These are phyloP conservation scores for Syzygium aromaticum DNA, from an alignment of 345 rosid species.

Conservation along the genomic window DNA sequence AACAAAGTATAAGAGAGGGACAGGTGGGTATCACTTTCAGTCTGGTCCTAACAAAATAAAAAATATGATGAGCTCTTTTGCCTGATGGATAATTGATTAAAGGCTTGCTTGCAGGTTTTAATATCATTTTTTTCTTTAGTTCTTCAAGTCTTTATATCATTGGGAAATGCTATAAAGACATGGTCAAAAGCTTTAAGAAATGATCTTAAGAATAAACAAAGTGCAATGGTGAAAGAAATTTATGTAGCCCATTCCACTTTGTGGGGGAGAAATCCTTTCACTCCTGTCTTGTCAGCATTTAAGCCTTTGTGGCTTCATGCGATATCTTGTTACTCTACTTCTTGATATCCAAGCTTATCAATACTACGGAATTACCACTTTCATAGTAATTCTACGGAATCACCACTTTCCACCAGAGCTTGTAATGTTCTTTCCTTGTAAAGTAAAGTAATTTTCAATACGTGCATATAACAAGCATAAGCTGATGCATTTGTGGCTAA, in stretches of 20 bases:
- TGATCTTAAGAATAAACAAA: not conserved
- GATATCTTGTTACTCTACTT: not conserved
- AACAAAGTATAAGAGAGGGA: not conserved
- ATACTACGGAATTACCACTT: not conserved
- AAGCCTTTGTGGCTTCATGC: not conserved
- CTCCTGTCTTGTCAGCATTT: not conserved
- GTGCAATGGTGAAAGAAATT: not conserved
- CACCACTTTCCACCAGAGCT: not conserved
- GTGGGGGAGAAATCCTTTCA: not conserved
- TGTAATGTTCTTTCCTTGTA: not conserved
- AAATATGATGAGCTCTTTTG: not conserved
- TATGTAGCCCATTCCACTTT: not conserved
- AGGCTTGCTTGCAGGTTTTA: not conserved
- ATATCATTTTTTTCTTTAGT: not conserved
- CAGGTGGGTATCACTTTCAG: not conserved
- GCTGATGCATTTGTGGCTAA: not conserved
- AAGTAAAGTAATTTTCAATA: not conserved
- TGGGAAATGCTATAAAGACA: not conserved
- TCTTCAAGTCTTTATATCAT: not conserved
- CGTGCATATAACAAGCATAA: not conserved
- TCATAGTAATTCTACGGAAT: not conserved
- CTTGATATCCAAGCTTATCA: not conserved
- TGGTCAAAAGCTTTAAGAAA: not conserved
- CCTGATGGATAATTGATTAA: not conserved
- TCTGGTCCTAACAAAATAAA: not conserved